Base-by-base conservation (phyloP, 2,329 filamentous ascomycete genomes). In the Dissoconium aciculare region DNA sequence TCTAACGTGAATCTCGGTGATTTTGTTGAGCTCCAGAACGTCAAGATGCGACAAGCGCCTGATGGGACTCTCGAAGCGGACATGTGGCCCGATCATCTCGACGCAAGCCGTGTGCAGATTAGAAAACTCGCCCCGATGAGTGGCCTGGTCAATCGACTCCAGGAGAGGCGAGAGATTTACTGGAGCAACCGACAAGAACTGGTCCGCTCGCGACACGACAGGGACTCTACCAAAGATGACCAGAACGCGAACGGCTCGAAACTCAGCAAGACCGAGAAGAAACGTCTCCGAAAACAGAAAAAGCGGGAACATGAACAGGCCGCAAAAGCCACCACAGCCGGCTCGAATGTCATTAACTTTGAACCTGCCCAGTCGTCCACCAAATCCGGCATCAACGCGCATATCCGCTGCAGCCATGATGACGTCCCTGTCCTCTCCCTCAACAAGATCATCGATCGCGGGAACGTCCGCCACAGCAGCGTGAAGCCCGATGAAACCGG, bases 11-110 rank as follows among this genome's bases (percentile, higher is more conserved):
- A 62, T 2, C 52, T 58, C n/a, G 69, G 70, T 3, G 59, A 71
- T 14, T 75, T 77, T 62, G 57, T 92, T 2, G 56, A 56, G 3
- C 53, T 94, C 4, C 65, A 61, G 13, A 93, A 94, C 44, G 63
- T 92, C 3, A 76, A 76, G 12, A 64, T 83, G 39, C 81, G 76
- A 39, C 50, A 52, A 4, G 34, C 56, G 12, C 67, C 67, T 9
- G 59, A 64, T 27, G 59, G 52, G 15, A 49, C 53, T 3, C 58
- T 93, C 0, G 84, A 93, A 52, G 85, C 79, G 2, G 70, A 62
- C 31, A 53, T 93, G 13, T 73, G 77, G 41, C 63, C 65, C 30
- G 80, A 89, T 43, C 55, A 55, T 4, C 43, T 44, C 1, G 59
- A 56, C 40, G 58, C 59, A 2, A 44, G 58, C 5, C 74, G 69